These are phyloP conservation scores for Amanita muscaria DNA, from an alignment of 768 basidiomycete species.

Conservation along the genomic window DNA sequence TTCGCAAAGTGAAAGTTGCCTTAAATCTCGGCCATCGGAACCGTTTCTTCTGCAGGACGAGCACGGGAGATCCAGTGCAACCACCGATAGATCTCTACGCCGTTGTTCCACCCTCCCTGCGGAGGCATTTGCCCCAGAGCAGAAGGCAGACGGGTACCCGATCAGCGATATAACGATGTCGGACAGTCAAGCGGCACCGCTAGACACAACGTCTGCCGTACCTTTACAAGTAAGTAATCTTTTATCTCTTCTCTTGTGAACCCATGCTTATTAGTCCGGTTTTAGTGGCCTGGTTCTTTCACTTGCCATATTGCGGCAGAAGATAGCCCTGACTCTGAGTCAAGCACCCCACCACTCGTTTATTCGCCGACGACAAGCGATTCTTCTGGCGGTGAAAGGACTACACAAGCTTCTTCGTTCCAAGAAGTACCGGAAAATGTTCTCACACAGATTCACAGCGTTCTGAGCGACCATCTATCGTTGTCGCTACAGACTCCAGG, in stretches of 20 bases:
- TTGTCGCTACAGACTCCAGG: too few relatives aligned
- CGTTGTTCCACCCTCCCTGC: slow-evolving; percentile 36
- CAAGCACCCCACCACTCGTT: slow-evolving; percentile 42
- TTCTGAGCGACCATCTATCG: too few relatives aligned
- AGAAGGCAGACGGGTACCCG: neutral
- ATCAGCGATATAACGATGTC: neutral
- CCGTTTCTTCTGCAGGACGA: slow-evolving; percentile 19
- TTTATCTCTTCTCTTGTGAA: neutral
- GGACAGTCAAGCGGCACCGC: neutral
- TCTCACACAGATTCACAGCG: too few relatives aligned
- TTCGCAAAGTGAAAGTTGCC: slow-evolving; percentile 12
- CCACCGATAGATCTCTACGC: slow-evolving; percentile 21
- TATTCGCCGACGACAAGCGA: slow-evolving; percentile 56
- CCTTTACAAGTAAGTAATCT: neutral
- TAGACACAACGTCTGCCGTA: neutral
- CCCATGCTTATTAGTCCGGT: neutral
- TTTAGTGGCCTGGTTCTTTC: neutral
- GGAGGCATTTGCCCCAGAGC: slow-evolving; percentile 14
- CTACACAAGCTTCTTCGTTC: slow-evolving; percentile 47
- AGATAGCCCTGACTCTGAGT: slow-evolving; percentile 34
- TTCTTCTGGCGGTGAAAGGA: slow-evolving; percentile 43
- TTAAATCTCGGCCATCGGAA: slow-evolving; percentile 14
- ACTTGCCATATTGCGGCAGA: slow-evolving; percentile 12
- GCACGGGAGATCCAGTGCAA: neutral
- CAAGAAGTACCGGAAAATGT: slow-evolving; percentile 24